These are phyloP conservation scores for Pneumocystis oryctolagi DNA, from an alignment of 1,139 yeast genomes.

Conservation along the genomic window DNA sequence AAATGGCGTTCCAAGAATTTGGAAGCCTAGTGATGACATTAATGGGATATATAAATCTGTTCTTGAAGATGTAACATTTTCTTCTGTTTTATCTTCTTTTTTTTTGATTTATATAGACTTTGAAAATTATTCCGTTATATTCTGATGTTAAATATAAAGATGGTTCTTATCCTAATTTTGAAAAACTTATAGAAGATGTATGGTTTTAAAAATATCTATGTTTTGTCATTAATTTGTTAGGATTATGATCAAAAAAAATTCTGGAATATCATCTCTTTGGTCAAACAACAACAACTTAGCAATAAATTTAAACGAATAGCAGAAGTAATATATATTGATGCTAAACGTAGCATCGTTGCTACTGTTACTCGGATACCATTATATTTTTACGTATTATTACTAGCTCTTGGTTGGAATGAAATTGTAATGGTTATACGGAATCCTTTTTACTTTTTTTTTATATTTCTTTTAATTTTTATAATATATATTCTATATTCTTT, in stretches of 20 bases:
- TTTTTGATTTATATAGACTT: conserved; percentile 4
- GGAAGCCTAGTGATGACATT: conserved; percentile 61
- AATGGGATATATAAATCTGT: conserved; percentile 51
- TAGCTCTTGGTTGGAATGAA: conserved; percentile 90
- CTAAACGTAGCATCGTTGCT: conserved; percentile 53
- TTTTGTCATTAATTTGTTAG: conserved; percentile 19
- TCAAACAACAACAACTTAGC: conserved; percentile 43
- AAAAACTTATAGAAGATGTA: conserved; percentile 22
- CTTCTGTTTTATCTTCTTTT: not conserved
- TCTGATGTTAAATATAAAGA: conserved; percentile 5
- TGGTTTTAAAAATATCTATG: conserved; percentile 18
- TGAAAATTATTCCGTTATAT: conserved; percentile 8
- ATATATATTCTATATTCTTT: conserved; percentile 53
- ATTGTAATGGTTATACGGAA: conserved; percentile 74
- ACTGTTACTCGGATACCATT: conserved; percentile 67
- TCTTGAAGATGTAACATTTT: conserved; percentile 33
- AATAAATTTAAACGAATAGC: conserved; percentile 58
- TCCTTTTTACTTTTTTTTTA: conserved; percentile 56
- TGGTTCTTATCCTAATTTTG: conserved; percentile 36
- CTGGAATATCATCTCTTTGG: conserved; percentile 35
- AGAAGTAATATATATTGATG: conserved; percentile 66
- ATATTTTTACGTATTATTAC: conserved; percentile 57
- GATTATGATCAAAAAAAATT: conserved; percentile 29
- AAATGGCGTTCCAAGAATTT: conserved; percentile 66
- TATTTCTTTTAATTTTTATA: conserved; percentile 45